Evolutionary conservation across 768 basidiomycete species (phyloP).

Genomic region (Chalciporus chontae): DNA sequence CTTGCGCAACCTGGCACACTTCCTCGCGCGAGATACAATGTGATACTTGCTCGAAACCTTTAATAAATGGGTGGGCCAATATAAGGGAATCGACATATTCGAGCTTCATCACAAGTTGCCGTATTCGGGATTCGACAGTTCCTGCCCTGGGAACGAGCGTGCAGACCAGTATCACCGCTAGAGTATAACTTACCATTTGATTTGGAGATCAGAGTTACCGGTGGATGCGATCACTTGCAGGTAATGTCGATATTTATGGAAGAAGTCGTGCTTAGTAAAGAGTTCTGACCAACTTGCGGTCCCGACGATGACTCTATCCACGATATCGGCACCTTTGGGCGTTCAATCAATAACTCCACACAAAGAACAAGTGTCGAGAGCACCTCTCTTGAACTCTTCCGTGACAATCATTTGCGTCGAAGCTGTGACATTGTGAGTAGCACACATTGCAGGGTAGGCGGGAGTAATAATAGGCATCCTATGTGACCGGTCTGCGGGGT

Average conservation of each 20-base stretch:
- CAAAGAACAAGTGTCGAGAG: conserved; percentile 20
- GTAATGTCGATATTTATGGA: conserved; percentile 94
- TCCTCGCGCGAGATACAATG: conserved; percentile 86
- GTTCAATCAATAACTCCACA: conserved; percentile 11
- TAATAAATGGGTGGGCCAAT: conserved; percentile 92
- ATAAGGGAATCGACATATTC: conserved; percentile 92
- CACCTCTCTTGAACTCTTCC: conserved; percentile 92
- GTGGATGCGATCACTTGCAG: conserved; percentile 94
- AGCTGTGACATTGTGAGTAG: conserved; percentile 95
- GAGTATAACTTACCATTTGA: conserved; percentile 72
- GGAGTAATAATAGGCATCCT: conserved; percentile 99
- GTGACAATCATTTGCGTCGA: conserved; percentile 97
- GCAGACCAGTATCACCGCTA: conserved; percentile 7
- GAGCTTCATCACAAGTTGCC: conserved; percentile 96
- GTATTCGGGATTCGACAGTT: conserved; percentile 95
- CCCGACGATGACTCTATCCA: conserved; percentile 86
- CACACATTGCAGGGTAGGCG: conserved; percentile 98
- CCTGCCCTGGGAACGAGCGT: conserved; percentile 59
- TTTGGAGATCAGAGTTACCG: conserved; percentile 75
- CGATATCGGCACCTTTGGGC: conserved; percentile 80
- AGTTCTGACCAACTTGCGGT: conserved; percentile 86
- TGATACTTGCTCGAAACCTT: conserved; percentile 85
- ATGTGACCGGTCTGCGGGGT: conserved; percentile 90
- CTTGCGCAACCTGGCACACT: conserved; percentile 83
- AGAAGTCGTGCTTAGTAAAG: conserved; percentile 96